Evolutionary conservation across 2,329 filamentous ascomycete genomes (phyloP).

Genomic region (Trichocomaceae sp.): DNA sequence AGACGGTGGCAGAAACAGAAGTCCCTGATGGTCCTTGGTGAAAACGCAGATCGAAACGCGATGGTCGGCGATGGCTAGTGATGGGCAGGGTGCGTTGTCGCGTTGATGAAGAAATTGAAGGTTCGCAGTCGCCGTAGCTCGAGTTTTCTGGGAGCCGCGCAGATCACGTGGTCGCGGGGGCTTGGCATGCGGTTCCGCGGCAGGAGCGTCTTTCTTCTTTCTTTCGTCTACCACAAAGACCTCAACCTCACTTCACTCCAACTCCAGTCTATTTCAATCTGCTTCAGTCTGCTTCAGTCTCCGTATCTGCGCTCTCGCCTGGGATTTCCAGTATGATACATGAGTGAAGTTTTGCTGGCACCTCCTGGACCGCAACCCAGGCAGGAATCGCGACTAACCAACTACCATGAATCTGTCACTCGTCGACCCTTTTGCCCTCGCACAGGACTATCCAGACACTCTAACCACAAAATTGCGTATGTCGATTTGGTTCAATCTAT

Average conservation of each 20-base stretch:
- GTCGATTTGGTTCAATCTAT: conserved; percentile 16
- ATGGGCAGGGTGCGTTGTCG: conserved; percentile 25
- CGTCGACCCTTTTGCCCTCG: conserved; percentile 64
- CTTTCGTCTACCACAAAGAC: conserved; percentile 1
- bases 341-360: conserved; percentile 5
- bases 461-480: conserved; percentile 79
- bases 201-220: neutral
- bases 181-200: neutral
- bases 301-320: too few relatives aligned
- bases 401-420: conserved; percentile 62
- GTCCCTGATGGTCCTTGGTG: conserved; percentile 25
- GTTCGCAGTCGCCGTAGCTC: conserved; percentile 37
- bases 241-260: neutral
- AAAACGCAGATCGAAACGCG: conserved; percentile 39
- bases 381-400: conserved; percentile 8
- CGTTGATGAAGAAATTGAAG: conserved; percentile 38
- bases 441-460: conserved; percentile 81
- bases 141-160: conserved; percentile 21
- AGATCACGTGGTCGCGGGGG: too few relatives aligned
- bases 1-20: conserved; percentile 22
- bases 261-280: neutral
- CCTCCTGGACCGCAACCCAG: conserved; percentile 18
- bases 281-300: too few relatives aligned
- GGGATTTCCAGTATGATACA: neutral
- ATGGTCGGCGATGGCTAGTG: conserved; percentile 32